Base-by-base conservation (phyloP, 768 basidiomycete genomes). In the Leccinum disarticulatum region DNA sequence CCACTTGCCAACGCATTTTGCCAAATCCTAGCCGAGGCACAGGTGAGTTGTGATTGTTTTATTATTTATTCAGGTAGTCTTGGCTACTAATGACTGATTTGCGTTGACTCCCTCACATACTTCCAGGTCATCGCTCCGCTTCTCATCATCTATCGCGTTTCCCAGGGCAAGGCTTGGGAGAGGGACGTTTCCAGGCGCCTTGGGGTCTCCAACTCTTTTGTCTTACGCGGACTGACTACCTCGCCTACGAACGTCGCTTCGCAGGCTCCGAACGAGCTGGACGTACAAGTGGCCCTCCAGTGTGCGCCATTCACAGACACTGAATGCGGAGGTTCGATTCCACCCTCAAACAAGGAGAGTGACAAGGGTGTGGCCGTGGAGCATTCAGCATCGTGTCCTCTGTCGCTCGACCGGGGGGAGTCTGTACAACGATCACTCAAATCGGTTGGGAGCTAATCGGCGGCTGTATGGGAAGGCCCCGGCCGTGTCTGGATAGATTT, bases 111-210 rank as follows among this genome's bases (percentile, higher is more conserved):
- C 13, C 2, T 61, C 36, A 38, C 17, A n/a, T 41, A n/a, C n/a
- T n/a, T n/a, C 17, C 17, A 81, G 80, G 74, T 79, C 68, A 75
- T 81, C 30, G 79, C 81, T 15, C 75, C 77, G 0, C 78, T 80
- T 61, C 72, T 81, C 33, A 81, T 82, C 57, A 80, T 80, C 35
- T 78, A 77, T 47, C 77, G 80, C 19, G 70, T 82, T 10, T 74
- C 79, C 2, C 70, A 78, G 59, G 81, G 81, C 13, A 73, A 76
- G 25, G 80, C 79, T 2, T 80, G 79, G 81, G 64, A 65, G 19
- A 61, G 52, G 27, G 63, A 70, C 7, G 53, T 62, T 22, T 36
- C 64, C 3, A 56, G 66, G 14, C 61, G 61, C 7, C 36, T 57
- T 27, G 46, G 4, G 46, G 25, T 49, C 0, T 41, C 43, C 14